Base-by-base conservation (phyloP, 1,139 yeast species). In the Magnusiomyces clavatus region DNA sequence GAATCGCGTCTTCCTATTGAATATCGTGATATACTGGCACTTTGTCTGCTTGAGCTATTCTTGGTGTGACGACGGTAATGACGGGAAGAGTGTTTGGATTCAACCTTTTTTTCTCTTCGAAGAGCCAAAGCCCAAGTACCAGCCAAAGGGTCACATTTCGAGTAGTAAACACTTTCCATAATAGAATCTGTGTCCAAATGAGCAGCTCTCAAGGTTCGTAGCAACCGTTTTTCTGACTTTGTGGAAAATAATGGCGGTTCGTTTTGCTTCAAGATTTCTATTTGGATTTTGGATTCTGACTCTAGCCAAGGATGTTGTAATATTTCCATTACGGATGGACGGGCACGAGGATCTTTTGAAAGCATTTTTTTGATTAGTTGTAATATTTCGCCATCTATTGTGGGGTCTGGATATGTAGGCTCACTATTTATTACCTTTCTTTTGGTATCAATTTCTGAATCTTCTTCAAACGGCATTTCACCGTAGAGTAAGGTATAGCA, bases 391-490 rank as follows among this genome's bases (percentile, higher is more conserved):
- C 62, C 66, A 1, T 82, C 77, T 3, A 80, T 63, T 17, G 71
- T 69, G 17, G 51, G 45, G 19, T 54, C 62, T 1, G 67, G 69
- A 60, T 75, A 84, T 0, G 57, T 56, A 0, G 97, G 97, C 51
- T 82, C 87, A 3, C 75, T 80, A 54, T 78, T 70, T 6, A 87
- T 69, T 48, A 92, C 85, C 58, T 77, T 78, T 60, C 70, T 69
- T 58, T 78, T 78, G 0, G 90, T 83, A 48, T 71, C 77, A 44
- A 75, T 65, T 20, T 86, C 94, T 58, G 41, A 35, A 39, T 81
- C 81, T 48, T 89, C 96, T 59, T 85, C 92, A 69, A 90, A 92
- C 1, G 98, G 98, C 84, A 92, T 82, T 57, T 81, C 81, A 0
- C 97, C 97, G 54, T 85, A 81, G 0, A 88, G 64, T 77, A 92